Percentiles rank a stretch among this genome's conserved stretches.
These are phyloP conservation scores for Aureobasidium sp. DNA, from an alignment of 2,329 filamentous ascomycete genomes.

Conservation along the genomic window DNA sequence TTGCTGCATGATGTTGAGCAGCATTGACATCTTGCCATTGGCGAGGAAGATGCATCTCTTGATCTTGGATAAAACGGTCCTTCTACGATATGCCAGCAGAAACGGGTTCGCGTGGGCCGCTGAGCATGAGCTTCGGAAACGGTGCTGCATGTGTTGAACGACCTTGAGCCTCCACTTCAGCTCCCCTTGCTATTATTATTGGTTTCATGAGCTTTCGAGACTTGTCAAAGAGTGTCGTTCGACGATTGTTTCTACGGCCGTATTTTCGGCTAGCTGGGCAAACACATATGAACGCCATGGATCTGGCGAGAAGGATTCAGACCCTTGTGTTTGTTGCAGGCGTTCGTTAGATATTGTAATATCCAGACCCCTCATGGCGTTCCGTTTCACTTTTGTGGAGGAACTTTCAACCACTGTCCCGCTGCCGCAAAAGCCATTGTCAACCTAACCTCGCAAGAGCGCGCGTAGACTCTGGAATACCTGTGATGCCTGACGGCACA, in stretches of 20 bases:
- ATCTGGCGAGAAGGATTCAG: background rate
- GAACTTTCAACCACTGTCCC: background rate
- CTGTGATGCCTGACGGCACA: background rate
- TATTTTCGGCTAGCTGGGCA: background rate
- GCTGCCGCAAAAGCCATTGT: background rate
- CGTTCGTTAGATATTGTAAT: background rate
- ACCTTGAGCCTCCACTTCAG: background rate
- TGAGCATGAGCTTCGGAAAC: background rate
- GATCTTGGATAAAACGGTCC: constrained; percentile 7
- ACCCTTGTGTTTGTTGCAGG: background rate
- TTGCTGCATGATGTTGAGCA: background rate
- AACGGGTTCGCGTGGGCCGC: constrained; percentile 2
- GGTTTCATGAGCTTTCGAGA: background rate
- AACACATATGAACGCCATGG: background rate
- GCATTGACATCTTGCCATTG: background rate
- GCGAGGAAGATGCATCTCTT: background rate
- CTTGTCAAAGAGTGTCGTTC: background rate
- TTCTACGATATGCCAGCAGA: background rate
- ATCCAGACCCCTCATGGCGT: background rate
- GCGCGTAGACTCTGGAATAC: background rate
- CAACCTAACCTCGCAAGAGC: background rate
- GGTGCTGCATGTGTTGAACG: background rate
- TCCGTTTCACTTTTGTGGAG: background rate
- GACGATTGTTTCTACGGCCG: background rate
- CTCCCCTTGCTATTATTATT: background rate